Evolutionary conservation across 2,329 filamentous ascomycete genomes (phyloP).

Genomic region (Stagonosporopsis rhizophila): DNA sequence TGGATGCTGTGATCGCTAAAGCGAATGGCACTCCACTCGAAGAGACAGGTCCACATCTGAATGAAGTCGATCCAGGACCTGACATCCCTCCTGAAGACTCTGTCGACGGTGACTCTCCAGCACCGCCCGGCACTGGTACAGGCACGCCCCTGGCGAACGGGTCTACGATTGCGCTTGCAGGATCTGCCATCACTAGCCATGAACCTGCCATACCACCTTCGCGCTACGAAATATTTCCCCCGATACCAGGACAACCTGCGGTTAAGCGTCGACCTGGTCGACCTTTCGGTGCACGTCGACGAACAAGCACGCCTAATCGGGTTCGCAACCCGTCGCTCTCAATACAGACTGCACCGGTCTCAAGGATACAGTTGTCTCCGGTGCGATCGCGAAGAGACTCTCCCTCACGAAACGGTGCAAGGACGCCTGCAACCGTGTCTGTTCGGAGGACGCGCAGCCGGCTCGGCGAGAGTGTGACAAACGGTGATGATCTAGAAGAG

Average conservation of each 20-base stretch:
- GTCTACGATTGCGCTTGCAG: constrained; percentile 37
- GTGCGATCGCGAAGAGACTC: constrained; percentile 40
- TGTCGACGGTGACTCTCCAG: constrained; percentile 40
- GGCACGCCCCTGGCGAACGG: constrained; percentile 44
- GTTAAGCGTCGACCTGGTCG: constrained; percentile 46
- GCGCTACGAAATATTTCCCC: constrained; percentile 81
- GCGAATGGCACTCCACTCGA: constrained; percentile 31
- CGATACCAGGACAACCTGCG: constrained; percentile 60
- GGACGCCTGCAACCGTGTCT: constrained; percentile 39
- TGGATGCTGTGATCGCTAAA: constrained; percentile 36
- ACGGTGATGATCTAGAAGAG: constrained; percentile 43
- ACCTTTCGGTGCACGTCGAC: constrained; percentile 48
- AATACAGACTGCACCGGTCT: constrained; percentile 42
- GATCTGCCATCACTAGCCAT: constrained; percentile 37
- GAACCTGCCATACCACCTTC: constrained; percentile 66
- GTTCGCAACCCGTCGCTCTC: constrained; percentile 33
- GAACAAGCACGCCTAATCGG: constrained; percentile 46
- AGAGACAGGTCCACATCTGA: constrained; percentile 19
- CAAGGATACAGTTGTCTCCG: constrained; percentile 42
- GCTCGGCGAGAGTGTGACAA: constrained; percentile 51
- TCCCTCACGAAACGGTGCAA: constrained; percentile 40
- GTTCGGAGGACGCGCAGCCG: constrained; percentile 53
- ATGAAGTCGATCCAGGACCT: constrained; percentile 27
- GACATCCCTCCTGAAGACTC: constrained; percentile 38
- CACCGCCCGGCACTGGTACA: constrained; percentile 26